Conservation (phyloP, 2,329 filamentous ascomycete genomes). For the Westerdykella sp. region DNA sequence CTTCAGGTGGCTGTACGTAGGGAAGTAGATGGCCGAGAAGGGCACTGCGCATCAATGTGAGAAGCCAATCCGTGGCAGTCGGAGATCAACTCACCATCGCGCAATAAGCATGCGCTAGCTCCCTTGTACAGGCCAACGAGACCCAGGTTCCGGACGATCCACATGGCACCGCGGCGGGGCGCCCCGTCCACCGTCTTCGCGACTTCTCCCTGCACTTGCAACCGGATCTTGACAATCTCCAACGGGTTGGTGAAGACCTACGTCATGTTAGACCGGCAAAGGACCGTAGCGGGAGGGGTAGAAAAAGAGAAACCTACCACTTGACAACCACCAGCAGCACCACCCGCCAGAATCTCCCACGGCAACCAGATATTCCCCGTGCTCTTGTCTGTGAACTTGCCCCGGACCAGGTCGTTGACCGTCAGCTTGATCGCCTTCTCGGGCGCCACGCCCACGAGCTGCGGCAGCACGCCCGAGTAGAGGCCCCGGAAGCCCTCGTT, state of each 20-base stretch:
- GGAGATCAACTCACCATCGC: constrained; percentile 50
- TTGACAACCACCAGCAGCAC: constrained; percentile 85
- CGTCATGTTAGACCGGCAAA: constrained; percentile 6
- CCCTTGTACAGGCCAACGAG: constrained; percentile 95
- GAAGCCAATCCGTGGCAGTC: neutral
- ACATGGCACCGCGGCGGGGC: constrained; percentile 87
- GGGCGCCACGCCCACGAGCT: constrained; percentile 95
- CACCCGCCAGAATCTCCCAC: constrained; percentile 81
- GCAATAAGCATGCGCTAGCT: constrained; percentile 85
- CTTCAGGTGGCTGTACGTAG: constrained; percentile 91
- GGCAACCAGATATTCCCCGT: constrained; percentile 64
- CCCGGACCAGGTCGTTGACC: constrained; percentile 88
- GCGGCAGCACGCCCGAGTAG: constrained; percentile 90
- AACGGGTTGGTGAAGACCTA: constrained; percentile 95
- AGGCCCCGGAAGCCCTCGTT: constrained; percentile 87
- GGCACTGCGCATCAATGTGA: constrained; percentile 53
- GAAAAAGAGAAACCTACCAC: constrained; percentile 61
- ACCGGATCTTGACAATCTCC: constrained; percentile 97
- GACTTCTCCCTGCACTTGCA: constrained; percentile 95
- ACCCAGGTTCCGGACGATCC: constrained; percentile 95
- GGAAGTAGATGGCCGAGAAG: constrained; percentile 99
- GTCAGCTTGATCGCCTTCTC: constrained; percentile 99
- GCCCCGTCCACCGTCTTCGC: constrained; percentile 77
- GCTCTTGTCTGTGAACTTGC: constrained; percentile 65
- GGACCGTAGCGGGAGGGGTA: neutral